These are phyloP conservation scores for Neofusicoccum parvum DNA, from an alignment of 2,329 filamentous ascomycete species.

Conservation along the genomic window DNA sequence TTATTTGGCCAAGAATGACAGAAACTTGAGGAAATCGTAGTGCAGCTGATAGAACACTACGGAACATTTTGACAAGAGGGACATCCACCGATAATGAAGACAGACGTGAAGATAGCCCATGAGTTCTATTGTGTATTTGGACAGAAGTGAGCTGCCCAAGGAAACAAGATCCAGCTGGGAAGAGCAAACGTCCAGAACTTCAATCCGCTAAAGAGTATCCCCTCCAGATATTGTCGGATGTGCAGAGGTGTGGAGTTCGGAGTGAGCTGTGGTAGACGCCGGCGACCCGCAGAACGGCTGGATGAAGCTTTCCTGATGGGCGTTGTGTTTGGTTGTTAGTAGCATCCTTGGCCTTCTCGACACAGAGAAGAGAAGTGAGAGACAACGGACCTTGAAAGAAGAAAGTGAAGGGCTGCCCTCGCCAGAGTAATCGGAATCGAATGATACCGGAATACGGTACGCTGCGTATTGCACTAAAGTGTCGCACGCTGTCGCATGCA, in stretches of 20 bases:
- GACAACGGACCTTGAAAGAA: constrained; percentile 52
- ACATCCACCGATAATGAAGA: not conserved
- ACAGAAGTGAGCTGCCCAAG: not conserved
- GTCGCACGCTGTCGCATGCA: constrained; percentile 54
- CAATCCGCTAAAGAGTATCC: too few relatives aligned
- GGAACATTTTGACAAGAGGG: not conserved
- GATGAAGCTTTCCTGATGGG: not conserved
- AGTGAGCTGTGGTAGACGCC: too few relatives aligned
- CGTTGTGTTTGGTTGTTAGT: constrained; percentile 33
- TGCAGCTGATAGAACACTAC: not conserved
- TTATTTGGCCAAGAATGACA: not conserved
- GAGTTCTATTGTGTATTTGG: not conserved
- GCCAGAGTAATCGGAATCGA: constrained; percentile 93
- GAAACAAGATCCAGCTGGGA: not conserved
- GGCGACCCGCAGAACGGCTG: not conserved
- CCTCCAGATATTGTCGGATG: too few relatives aligned
- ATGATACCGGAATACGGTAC: constrained; percentile 68
- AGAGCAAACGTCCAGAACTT: too few relatives aligned
- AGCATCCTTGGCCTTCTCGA: constrained; percentile 40
- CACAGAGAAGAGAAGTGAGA: not conserved
- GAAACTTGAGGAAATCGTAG: not conserved
- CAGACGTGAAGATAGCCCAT: not conserved
- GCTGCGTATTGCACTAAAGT: constrained; percentile 98
- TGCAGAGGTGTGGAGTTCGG: too few relatives aligned
- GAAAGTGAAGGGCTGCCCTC: constrained; percentile 70